Conservation (phyloP, 441 rosid species). For the Erodium trifolium region DNA sequence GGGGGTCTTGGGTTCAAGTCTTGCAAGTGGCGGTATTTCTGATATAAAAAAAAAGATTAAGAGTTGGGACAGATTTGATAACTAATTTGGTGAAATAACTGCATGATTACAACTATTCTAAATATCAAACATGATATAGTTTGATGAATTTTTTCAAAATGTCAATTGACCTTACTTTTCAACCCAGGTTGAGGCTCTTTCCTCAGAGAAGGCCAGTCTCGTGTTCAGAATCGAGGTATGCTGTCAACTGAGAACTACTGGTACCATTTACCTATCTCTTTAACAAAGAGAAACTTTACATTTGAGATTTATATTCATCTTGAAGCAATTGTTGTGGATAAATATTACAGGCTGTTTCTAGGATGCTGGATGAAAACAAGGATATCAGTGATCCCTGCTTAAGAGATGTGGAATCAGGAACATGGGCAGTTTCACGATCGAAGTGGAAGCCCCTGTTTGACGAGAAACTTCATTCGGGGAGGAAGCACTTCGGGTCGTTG, state of each 20-base stretch:
- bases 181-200: conserved; percentile 77
- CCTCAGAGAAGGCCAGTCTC: conserved; percentile 86
- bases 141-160: not conserved
- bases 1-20: not conserved
- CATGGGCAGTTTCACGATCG: conserved; percentile 43
- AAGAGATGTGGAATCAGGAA: conserved; percentile 61
- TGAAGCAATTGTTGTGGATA: not conserved
- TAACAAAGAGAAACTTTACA: not conserved
- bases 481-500: conserved; percentile 60
- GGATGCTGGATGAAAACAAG: conserved; percentile 65
- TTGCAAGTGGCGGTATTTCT: not conserved
- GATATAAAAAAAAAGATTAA: not conserved
- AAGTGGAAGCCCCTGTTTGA: conserved; percentile 46
- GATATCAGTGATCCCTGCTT: conserved; percentile 28
- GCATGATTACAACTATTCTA: not conserved
- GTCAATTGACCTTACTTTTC: conserved; percentile 3
- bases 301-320: not conserved
- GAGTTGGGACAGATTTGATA: not conserved
- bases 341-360: conserved; percentile 55
- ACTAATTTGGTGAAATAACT: not conserved
- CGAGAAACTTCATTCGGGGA: conserved; percentile 61
- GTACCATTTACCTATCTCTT: not conserved
- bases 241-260: not conserved
- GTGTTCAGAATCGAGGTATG: conserved; percentile 83
- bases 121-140: not conserved